A percentile compares a stretch with the other conserved stretches of the same genome.
These are phyloP conservation scores for Geranomyces variabilis DNA, from an alignment of 192 early-diverging fungal species.

Conservation along the genomic window DNA sequence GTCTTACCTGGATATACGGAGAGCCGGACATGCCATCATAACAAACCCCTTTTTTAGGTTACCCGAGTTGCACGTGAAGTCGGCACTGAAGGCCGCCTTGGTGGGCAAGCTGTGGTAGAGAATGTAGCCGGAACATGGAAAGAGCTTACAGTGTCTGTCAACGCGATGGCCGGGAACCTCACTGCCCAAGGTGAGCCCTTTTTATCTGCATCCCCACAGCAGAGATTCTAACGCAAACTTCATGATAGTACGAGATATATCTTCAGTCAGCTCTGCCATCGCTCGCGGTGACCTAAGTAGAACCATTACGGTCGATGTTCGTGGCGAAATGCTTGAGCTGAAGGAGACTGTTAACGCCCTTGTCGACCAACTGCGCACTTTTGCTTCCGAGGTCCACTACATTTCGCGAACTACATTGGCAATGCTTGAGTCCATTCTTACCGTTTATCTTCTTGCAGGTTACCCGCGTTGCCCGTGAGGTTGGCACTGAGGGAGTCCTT, in stretches of 20 bases:
- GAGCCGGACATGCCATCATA: background rate
- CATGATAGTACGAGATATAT: conserved; percentile 59
- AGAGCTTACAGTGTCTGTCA: conserved; percentile 67
- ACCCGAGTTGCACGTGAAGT: conserved; percentile 60
- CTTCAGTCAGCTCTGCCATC: conserved; percentile 61
- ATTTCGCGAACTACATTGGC: conserved; percentile 17
- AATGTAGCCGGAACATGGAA: conserved; percentile 49
- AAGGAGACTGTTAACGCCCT: conserved; percentile 71
- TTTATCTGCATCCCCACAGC: too few species aligned
- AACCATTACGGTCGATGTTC: conserved; percentile 60
- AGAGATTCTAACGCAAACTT: too few species aligned
- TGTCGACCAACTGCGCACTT: conserved; percentile 62
- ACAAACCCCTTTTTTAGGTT: conserved; percentile 17
- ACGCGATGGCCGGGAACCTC: conserved; percentile 67
- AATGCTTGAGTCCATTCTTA: conserved; percentile 15
- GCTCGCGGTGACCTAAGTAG: conserved; percentile 57
- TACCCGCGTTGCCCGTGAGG: conserved; percentile 63
- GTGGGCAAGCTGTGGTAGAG: conserved; percentile 59
- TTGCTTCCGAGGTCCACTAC: conserved; percentile 55
- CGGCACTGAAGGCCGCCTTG: conserved; percentile 45
- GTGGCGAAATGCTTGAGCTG: conserved; percentile 62
- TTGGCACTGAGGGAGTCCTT: conserved; percentile 67
- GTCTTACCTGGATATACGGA: background rate
- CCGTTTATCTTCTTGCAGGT: conserved; percentile 20
- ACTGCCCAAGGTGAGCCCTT: conserved; percentile 51